Evolutionary conservation across 345 rosid genomes (phyloP).

Genomic region (Eucalyptus sideroxylon): DNA sequence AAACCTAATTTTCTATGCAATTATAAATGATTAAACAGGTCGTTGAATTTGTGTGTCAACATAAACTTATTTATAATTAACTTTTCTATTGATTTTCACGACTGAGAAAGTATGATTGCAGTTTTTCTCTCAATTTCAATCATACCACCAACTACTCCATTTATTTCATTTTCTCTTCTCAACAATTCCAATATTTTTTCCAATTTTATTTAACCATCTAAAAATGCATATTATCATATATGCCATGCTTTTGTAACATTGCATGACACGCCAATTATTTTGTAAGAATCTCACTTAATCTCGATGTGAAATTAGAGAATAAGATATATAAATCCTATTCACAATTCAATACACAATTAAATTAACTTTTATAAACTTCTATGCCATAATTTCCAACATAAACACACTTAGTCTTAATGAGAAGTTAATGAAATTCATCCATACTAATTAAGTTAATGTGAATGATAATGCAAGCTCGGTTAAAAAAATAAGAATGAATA

Average conservation of each 20-base stretch:
- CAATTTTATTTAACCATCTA: background rate
- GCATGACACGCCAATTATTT: background rate
- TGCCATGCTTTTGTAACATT: background rate
- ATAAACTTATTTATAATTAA: background rate
- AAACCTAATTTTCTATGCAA: background rate
- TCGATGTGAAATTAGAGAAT: background rate
- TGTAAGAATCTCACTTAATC: background rate
- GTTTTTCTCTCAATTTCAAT: background rate
- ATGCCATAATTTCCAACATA: background rate
- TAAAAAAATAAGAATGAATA: background rate
- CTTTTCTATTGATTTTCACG: background rate
- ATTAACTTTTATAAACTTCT: background rate
- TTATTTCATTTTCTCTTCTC: background rate
- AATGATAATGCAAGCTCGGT: rapidly evolving
- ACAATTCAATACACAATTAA: background rate
- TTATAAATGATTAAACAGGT: too few species aligned
- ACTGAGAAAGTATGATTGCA: background rate
- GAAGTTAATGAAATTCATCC: background rate
- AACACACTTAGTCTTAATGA: background rate
- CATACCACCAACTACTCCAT: background rate
- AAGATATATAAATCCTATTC: background rate
- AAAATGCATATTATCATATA: background rate
- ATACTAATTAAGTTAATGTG: background rate
- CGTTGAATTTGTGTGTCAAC: rapidly evolving
- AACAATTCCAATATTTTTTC: background rate